A percentile compares a stretch with the other conserved stretches of the same genome.
phyloP scores from a whole-genome alignment of 805 yeast genomes.

The Teunomyces panamensis region DNA sequence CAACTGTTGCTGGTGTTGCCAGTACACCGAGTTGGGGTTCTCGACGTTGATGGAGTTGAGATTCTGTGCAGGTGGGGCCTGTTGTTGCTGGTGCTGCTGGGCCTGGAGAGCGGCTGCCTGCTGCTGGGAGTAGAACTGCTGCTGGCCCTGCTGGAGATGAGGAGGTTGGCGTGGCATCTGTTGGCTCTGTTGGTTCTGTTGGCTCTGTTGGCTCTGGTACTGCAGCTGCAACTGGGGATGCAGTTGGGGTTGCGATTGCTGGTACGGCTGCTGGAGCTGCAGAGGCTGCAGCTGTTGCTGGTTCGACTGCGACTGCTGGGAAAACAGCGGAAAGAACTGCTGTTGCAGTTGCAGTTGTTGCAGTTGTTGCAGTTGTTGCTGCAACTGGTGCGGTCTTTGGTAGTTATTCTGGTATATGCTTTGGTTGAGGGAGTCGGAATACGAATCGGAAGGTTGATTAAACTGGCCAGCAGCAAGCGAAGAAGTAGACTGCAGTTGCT shows the following conservation, averaged over 20 bases:
- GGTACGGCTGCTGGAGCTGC: conserved; percentile 20
- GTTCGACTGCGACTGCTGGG: conserved; percentile 24
- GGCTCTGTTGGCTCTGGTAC: conserved; percentile 18
- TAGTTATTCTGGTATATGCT: conserved; percentile 35
- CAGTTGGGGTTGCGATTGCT: conserved; percentile 13
- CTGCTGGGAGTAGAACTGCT: conserved; percentile 11
- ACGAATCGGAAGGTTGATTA: conserved; percentile 16
- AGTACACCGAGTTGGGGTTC: conserved; percentile 46
- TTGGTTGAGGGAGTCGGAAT: conserved; percentile 33
- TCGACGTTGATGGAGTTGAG: conserved; percentile 29
- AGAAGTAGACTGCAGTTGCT: conserved; percentile 29
- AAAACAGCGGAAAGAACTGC: conserved; percentile 19
- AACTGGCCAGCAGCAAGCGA: conserved; percentile 9
- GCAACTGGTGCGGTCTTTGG: conserved; percentile 25
- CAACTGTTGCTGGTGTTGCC: conserved; percentile 80
- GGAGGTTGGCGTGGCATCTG: conserved; percentile 20
- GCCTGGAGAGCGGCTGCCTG: conserved; percentile 10
- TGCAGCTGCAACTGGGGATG: conserved; percentile 21
- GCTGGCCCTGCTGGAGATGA: conserved; percentile 17
- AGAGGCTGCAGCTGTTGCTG: conserved; percentile 22
- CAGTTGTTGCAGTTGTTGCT: conserved; percentile 12
- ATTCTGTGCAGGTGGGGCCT: conserved; percentile 28
- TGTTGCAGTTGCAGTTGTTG: conserved; percentile 23
- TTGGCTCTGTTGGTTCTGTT: conserved; percentile 18
- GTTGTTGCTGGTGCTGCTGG: conserved; percentile 12